Base-by-base conservation (phyloP, 495 filamentous ascomycete genomes). In the Chaetomidium leptoderma region DNA sequence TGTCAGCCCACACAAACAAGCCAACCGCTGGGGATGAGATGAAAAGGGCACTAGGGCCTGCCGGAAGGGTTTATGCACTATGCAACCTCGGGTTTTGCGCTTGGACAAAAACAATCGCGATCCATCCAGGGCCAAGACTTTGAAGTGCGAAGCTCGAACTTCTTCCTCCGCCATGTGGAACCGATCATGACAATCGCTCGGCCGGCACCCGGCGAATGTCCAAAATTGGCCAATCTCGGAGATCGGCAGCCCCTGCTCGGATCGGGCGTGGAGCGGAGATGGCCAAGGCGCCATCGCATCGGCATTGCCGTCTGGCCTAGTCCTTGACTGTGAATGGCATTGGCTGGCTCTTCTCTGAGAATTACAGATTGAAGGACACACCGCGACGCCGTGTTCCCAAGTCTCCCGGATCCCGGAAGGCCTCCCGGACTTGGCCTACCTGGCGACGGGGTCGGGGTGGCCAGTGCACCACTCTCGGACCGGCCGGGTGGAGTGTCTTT, bases 141-240 rank as follows among this genome's bases (percentile, higher is more conserved):
- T 16, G 11, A 16, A 27, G 23, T 45, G 11, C 14, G 8, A 10
- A 37, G n/a, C n/a, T n/a, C n/a, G n/a, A n/a, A n/a, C n/a, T n/a
- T 37, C 14, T 30, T n/a, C 26, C 16, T 5, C 13, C 7, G 6
- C 29, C 29, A 35, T 49, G 45, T 33, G 45, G 45, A 33, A 36
- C 8, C 24, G 13, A 13, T 19, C 16, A 30, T 42, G 36, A 21
- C 37, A 21, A 43, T 43, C 36, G 51, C 49, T 21, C 36, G 29
- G 51, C 47, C 47, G 3, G 36, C 23, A 36, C 30, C n/a, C n/a
- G 30, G 35, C 6, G 35, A 53, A 27, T 6, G 36, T 33, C 26
- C 37, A 43, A 26, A 21, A 54, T 54, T 54, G 50, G 50, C 51
- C 51, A 54, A 54, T 54, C 29, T 54, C 52, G 39, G 52, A 54